Percentiles rank a stretch among this genome's conserved stretches.
Conservation (phyloP, 805 yeast genomes). For the Candida anglica region DNA sequence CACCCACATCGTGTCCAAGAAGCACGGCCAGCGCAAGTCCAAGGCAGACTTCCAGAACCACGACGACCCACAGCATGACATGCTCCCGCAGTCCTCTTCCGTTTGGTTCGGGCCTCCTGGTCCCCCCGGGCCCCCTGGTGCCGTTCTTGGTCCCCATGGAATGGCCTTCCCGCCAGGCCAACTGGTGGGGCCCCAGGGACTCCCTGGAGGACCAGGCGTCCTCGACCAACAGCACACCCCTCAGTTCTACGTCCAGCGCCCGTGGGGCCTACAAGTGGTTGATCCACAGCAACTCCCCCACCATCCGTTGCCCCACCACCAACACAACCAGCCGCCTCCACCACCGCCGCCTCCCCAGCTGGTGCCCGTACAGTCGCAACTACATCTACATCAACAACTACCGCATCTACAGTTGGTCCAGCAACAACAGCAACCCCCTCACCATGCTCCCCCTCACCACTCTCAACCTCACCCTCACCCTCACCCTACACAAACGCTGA, state of each 20-base stretch:
- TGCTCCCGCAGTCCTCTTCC: neutral
- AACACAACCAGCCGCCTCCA: neutral
- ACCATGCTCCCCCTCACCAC: neutral
- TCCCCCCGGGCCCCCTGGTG: too few relatives aligned
- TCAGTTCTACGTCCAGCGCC: too few relatives aligned
- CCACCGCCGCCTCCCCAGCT: conserved; percentile 1
- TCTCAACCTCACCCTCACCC: conserved; percentile 1
- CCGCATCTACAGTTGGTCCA: conserved; percentile 3
- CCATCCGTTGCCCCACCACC: neutral
- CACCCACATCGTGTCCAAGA: conserved; percentile 42
- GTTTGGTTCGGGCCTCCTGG: conserved; percentile 3
- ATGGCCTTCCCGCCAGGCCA: too few relatives aligned
- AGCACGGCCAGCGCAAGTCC: conserved; percentile 40
- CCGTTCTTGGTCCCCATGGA: too few relatives aligned
- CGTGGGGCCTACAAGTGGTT: too few relatives aligned
- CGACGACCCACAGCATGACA: conserved; percentile 7
- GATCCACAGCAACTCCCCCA: too few relatives aligned
- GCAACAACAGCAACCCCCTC: conserved; percentile 5
- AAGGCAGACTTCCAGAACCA: conserved; percentile 35
- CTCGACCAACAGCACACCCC: too few relatives aligned
- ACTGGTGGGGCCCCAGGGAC: too few relatives aligned
- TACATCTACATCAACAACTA: conserved; percentile 1
- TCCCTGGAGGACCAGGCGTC: too few relatives aligned
- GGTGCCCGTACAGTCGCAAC: conserved; percentile 1
- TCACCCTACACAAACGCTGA: neutral